Evolutionary conservation across 495 filamentous ascomycete genomes (phyloP), one percentile per base, ranked within the genome.

Genomic region (Durotheca rogersii): DNA sequence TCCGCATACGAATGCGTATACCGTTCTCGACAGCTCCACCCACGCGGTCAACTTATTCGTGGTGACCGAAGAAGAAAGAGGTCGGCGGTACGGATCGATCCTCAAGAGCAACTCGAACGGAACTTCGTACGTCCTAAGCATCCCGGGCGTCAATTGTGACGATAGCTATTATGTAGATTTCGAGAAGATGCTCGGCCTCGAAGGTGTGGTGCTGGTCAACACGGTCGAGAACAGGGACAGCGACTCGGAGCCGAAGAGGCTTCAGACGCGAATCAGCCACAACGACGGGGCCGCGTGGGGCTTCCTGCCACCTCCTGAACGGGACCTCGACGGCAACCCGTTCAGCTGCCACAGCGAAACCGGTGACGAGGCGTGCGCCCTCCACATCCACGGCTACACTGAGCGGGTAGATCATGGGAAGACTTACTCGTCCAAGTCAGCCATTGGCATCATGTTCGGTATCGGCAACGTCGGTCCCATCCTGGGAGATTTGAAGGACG

Each of bases 51-150:
- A 97, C 73, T 68, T 99, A 45, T 90, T 96, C 51, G 90, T 97
- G 11, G 88, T 83, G 2, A 85, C 88, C 38, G 84, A 84, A 47
- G 74, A 72, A 18, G 68, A 69, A 6, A 58, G 72, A 17, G 83
- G 76, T 2, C 78, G 76, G 25, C 81, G 83, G 43, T 89, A 86
- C 53, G 93, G 93, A n/a, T 82, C 82, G 17, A 84, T 99, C 41
- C 78, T 99, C 62, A 97, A 97, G 78, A 95, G 89, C 58, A 99
- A 99, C 70, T 96, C 88, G 59, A 97, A 97, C 62, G 93, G 93
- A 29, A 97, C 93, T 0, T 91, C 86, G 2, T 99, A 96, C 57
- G 88, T 94, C 15, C 71, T 91, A 39, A 91, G 86, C 66, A 71
- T 92, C 6, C 70, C 78, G 37, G 79, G 77, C 0, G 87, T 96